These are phyloP conservation scores for Hypoxylon fuscum DNA, from an alignment of 495 filamentous ascomycete species.

Conservation along the genomic window DNA sequence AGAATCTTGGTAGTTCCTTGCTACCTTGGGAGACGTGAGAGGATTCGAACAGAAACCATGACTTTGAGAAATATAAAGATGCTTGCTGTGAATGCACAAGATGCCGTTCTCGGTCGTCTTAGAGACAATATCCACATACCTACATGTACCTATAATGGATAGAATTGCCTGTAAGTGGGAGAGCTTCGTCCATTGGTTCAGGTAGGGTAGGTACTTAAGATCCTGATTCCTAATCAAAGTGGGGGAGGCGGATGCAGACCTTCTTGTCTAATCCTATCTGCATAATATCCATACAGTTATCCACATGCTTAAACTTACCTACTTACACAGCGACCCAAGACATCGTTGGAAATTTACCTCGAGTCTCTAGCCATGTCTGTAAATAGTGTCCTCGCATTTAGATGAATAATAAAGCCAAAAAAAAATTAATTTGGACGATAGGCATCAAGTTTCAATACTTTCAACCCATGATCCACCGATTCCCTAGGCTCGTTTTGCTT, in stretches of 20 bases:
- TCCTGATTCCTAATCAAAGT: not conserved
- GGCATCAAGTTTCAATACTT: not conserved
- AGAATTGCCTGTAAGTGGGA: not conserved
- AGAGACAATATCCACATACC: not conserved
- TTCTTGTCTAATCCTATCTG: not conserved
- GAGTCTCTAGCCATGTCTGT: not conserved
- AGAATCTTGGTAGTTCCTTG: not conserved
- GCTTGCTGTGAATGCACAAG: not conserved
- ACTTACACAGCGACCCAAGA: not conserved
- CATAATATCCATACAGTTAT: not conserved
- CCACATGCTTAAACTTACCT: not conserved
- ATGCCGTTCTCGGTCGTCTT: constrained; percentile 5
- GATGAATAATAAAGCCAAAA: not conserved
- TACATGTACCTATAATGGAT: too few relatives aligned
- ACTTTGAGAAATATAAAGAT: constrained; percentile 3
- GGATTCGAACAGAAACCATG: not conserved
- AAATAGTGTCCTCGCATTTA: not conserved
- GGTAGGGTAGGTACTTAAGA: not conserved
- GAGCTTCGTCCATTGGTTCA: too few relatives aligned
- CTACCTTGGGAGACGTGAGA: not conserved
- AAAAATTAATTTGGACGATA: too few relatives aligned
- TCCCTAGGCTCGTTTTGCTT: not conserved
- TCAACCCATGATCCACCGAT: not conserved
- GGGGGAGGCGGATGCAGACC: constrained; percentile 1
- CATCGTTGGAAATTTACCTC: too few relatives aligned